A percentile compares a stretch with the other conserved stretches of the same genome.
Conservation (phyloP, 257 asterid species). For the Galeopsis tetrahit region DNA sequence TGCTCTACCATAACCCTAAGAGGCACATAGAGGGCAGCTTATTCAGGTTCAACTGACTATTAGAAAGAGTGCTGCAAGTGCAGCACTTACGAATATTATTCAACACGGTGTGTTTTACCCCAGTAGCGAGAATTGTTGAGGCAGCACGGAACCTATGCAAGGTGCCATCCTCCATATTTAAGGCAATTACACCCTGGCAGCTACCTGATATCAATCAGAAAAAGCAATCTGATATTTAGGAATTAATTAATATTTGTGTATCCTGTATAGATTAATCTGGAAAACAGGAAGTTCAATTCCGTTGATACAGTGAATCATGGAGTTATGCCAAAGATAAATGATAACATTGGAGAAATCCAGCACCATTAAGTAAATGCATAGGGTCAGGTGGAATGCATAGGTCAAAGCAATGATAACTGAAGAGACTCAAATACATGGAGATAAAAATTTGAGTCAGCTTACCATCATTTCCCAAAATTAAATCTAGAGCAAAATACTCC, state of each 20-base stretch:
- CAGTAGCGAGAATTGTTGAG: slow-evolving; percentile 95
- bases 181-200: slow-evolving; percentile 82
- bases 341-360: slow-evolving; percentile 11
- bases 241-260: background rate
- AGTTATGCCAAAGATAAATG: slow-evolving; percentile 10
- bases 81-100: slow-evolving; percentile 12
- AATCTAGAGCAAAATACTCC: slow-evolving; percentile 93
- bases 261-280: background rate
- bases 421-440: slow-evolving; percentile 25
- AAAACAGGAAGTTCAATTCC: slow-evolving; percentile 1
- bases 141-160: slow-evolving; percentile 87
- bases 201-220: slow-evolving; percentile 41
- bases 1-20: slow-evolving; percentile 93
- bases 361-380: slow-evolving; percentile 20
- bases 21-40: slow-evolving; percentile 27
- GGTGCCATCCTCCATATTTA: slow-evolving; percentile 97
- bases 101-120: slow-evolving; percentile 54
- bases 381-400: slow-evolving; percentile 5
- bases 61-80: slow-evolving; percentile 12
- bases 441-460: slow-evolving; percentile 32
- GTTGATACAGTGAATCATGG: background rate
- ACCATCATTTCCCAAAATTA: slow-evolving; percentile 87
- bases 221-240: slow-evolving; percentile 13
- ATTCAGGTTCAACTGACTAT: slow-evolving; percentile 18
- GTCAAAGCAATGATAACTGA: slow-evolving; percentile 15